Percentiles rank a stretch among this genome's conserved stretches.
phyloP scores from a whole-genome alignment of 495 filamentous ascomycete species.

The Penicillium paradoxum region DNA sequence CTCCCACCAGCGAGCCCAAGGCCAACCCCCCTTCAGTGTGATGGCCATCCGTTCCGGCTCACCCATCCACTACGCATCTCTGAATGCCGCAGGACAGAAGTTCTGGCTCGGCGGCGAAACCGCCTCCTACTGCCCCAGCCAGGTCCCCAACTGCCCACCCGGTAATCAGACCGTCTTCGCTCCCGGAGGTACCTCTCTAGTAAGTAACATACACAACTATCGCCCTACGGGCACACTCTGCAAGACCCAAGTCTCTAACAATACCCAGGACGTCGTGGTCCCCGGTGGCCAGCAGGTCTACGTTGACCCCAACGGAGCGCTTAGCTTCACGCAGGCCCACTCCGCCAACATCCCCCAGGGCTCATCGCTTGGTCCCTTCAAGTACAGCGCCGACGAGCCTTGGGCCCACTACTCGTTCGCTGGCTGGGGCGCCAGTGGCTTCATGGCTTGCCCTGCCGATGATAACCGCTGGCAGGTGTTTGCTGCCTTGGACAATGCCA shows the following conservation, averaged over 20 bases:
- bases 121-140: constrained; percentile 35
- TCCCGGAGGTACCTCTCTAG: constrained; percentile 31
- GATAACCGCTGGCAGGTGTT: constrained; percentile 43
- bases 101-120: constrained; percentile 42
- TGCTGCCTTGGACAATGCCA: constrained; percentile 33
- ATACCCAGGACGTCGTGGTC: constrained; percentile 44
- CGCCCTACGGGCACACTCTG: too few species aligned
- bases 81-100: constrained; percentile 36
- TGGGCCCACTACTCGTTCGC: constrained; percentile 29
- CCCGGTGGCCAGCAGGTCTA: constrained; percentile 65
- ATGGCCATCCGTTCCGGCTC: constrained; percentile 39
- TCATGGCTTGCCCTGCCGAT: constrained; percentile 42
- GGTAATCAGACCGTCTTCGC: constrained; percentile 42
- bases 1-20: constrained; percentile 11
- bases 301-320: constrained; percentile 48
- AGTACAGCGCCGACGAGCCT: constrained; percentile 22
- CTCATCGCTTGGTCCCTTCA: constrained; percentile 43
- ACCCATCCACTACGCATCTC: constrained; percentile 35
- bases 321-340: constrained; percentile 59
- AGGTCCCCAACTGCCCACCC: constrained; percentile 31
- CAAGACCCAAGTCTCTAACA: background rate
- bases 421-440: constrained; percentile 31
- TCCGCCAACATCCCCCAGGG: constrained; percentile 52
- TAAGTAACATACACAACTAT: constrained; percentile 13
- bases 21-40: constrained; percentile 28